Evolutionary conservation across 1,139 yeast species (phyloP), one percentile per base, ranked within the genome.

Genomic region (Saccharomyces hybrid): DNA sequence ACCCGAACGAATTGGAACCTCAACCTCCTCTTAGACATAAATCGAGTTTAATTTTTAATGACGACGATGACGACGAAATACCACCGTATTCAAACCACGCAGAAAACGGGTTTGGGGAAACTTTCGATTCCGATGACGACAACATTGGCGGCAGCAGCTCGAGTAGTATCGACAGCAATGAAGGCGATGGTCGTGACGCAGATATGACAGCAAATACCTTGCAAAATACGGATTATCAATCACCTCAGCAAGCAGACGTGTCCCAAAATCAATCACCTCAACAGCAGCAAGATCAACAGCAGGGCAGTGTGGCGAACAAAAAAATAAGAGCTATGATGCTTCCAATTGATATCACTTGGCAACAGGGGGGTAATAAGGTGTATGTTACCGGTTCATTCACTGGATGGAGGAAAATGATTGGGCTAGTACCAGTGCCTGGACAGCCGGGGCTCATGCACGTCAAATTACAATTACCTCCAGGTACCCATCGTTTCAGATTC

Each of bases 351-450:
- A 85, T 93, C 53, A 83, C 82, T 62, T 93, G 99, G 99, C 84
- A 84, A 23, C 97, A 91, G 70, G 97, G 97, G 13, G 98, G 98
- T 57, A 81, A 81, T 52, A 88, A 88, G 64, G 98, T 93, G 1
- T 85, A 83, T 62, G 88, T 93, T 23, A 93, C 96, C 56, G 99
- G 99, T 51, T 87, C 97, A 1, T 93, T 93, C 70, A 90, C 98
- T 0, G 93, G 95, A 48, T 93, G 99, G 99, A 78, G 97, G 60
- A 91, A 89, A 71, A 88, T 89, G 82, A 88, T 93, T 61, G 85
- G 89, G 59, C 75, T 93, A 61, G 77, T 79, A 32, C 80, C 79
- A 59, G 82, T 79, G 53, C 73, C 74, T 46, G 70, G 61, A 67
- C 81, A 67, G 46, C 70, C 70, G 5, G 68, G 67, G 9, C 38